A percentile compares a stretch with the other conserved stretches of the same genome.
Evolutionary conservation across 2,329 filamentous ascomycete genomes (phyloP).

Genomic region (Malbranchea cinnamomea): DNA sequence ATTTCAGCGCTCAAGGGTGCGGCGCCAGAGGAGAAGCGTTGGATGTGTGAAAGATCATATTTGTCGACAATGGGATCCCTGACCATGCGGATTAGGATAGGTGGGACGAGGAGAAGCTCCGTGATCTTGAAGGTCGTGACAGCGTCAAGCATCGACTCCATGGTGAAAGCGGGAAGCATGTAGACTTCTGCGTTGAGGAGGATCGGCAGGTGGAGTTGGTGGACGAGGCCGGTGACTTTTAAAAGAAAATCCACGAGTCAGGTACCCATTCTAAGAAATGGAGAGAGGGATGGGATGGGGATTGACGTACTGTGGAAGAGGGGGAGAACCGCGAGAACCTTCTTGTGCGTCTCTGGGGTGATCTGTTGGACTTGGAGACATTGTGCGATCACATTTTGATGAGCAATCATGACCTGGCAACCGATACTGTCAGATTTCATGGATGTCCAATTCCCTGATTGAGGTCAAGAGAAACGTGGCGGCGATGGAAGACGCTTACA

Average conservation of each 20-base stretch:
- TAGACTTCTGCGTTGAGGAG: constrained; percentile 50
- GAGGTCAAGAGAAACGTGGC: background rate
- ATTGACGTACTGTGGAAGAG: constrained; percentile 37
- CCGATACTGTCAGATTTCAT: background rate
- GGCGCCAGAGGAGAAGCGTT: constrained; percentile 41
- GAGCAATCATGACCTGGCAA: constrained; percentile 38
- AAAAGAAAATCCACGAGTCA: too few relatives aligned
- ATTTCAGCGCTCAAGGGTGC: constrained; percentile 31
- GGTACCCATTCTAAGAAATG: background rate
- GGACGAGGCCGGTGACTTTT: constrained; percentile 42
- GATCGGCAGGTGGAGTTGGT: constrained; percentile 47
- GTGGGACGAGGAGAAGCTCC: constrained; percentile 45
- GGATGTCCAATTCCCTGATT: too few relatives aligned
- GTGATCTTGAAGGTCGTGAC: constrained; percentile 38
- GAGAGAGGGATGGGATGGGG: background rate
- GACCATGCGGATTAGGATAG: constrained; percentile 45
- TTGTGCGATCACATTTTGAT: constrained; percentile 43
- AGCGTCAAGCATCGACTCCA: constrained; percentile 41
- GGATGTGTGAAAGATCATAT: constrained; percentile 37
- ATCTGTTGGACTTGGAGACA: constrained; percentile 44
- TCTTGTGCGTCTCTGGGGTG: constrained; percentile 34
- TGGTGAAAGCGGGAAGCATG: constrained; percentile 50
- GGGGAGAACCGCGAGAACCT: constrained; percentile 43
- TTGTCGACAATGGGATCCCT: constrained; percentile 26
- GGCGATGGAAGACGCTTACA: constrained; percentile 11